These are phyloP conservation scores for Phytophthora sp. DNA, from an alignment of 352 stramenopile species.

Conservation along the genomic window DNA sequence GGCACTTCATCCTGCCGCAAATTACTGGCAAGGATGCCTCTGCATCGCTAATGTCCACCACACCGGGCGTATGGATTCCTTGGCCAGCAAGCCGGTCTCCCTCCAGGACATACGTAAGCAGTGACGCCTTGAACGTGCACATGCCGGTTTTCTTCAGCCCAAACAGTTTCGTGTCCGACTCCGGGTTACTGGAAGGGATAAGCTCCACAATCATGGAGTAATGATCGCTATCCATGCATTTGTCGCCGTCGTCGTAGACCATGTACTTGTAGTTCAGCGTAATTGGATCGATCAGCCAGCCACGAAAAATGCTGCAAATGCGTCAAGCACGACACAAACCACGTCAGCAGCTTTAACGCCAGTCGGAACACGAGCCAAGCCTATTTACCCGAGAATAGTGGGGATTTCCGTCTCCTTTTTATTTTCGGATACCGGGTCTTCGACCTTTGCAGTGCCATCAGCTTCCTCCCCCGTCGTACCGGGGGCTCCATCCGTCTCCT, in stretches of 20 bases:
- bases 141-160: slow-evolving; percentile 62
- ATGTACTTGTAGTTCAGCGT: slow-evolving; percentile 81
- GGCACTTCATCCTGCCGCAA: slow-evolving; percentile 77
- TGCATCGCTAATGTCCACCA: slow-evolving; percentile 70
- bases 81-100: slow-evolving; percentile 44
- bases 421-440: slow-evolving; percentile 22
- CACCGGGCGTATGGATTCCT: slow-evolving; percentile 70
- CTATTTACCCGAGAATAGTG: slow-evolving; percentile 61
- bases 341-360: slow-evolving; percentile 7
- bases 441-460: slow-evolving; percentile 8
- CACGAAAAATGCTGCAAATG: slow-evolving; percentile 67
- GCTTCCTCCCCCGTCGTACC: slow-evolving; percentile 15
- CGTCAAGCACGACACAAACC: background rate
- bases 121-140: slow-evolving; percentile 60
- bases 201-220: slow-evolving; percentile 63
- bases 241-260: slow-evolving; percentile 77
- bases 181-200: slow-evolving; percentile 47
- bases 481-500: slow-evolving; percentile 20
- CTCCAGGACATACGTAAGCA: slow-evolving; percentile 56
- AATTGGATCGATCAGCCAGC: slow-evolving; percentile 83
- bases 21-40: slow-evolving; percentile 61
- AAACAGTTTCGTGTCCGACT: slow-evolving; percentile 49
- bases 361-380: background rate
- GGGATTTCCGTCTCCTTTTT: slow-evolving; percentile 33
- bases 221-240: slow-evolving; percentile 55